These are phyloP conservation scores for Tolypocladium inflatum DNA, from an alignment of 2,329 filamentous ascomycete species.

Conservation along the genomic window DNA sequence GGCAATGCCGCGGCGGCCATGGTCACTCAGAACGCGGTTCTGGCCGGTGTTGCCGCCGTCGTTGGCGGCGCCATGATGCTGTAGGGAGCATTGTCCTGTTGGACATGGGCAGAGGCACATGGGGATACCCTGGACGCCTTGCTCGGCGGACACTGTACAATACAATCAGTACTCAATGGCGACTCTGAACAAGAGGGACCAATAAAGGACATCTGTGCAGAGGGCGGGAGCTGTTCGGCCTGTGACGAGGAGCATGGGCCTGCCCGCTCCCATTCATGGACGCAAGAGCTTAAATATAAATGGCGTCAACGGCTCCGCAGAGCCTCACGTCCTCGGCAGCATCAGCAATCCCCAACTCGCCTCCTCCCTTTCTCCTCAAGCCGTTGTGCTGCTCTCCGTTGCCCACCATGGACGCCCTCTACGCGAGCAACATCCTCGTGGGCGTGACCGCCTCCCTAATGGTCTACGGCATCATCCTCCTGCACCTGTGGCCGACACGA, in stretches of 20 bases:
- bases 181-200: not conserved
- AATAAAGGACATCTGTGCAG: not conserved
- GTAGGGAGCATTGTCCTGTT: constrained; percentile 8
- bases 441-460: not conserved
- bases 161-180: not conserved
- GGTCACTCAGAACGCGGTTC: constrained; percentile 22
- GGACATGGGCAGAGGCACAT: not conserved
- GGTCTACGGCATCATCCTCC: not conserved
- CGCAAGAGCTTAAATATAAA: not conserved
- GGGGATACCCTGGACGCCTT: not conserved
- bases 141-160: not conserved
- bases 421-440: not conserved
- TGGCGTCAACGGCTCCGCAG: not conserved
- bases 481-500: not conserved
- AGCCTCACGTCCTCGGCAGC: not conserved
- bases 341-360: not conserved
- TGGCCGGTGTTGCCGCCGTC: constrained; percentile 23
- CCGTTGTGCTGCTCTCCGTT: not conserved
- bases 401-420: not conserved
- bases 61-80: constrained; percentile 26
- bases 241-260: not conserved
- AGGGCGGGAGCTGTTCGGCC: not conserved
- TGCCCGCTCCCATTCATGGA: not conserved
- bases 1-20: constrained; percentile 21
- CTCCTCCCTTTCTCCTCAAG: not conserved